Percentiles rank a stretch among this genome's conserved stretches.
Evolutionary conservation across 2,329 filamentous ascomycete species (phyloP).

Genomic region (Fusarium irregulare): DNA sequence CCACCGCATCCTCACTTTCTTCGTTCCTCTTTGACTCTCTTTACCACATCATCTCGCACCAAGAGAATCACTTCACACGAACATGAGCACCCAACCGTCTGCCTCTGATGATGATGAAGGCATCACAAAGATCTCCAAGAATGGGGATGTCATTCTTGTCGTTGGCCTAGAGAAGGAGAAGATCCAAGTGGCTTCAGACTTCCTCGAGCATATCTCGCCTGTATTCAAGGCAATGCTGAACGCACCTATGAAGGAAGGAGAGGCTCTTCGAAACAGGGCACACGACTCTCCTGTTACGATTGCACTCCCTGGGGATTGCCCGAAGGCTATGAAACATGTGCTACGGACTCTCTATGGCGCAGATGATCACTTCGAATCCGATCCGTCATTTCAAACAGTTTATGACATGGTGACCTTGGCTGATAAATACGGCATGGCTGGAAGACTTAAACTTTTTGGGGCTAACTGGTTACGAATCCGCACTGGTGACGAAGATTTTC

Average conservation of each 20-base stretch:
- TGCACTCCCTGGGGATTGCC: background rate
- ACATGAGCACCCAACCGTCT: too few relatives aligned
- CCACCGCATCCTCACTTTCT: background rate
- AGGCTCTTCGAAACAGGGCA: background rate
- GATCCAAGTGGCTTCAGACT: background rate
- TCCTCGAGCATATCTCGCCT: background rate
- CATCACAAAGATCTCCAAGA: background rate
- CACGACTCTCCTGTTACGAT: background rate
- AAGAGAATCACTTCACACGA: too few relatives aligned
- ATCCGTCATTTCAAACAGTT: too few relatives aligned
- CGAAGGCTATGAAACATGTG: accelerated
- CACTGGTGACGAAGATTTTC: too few relatives aligned
- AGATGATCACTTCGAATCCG: too few relatives aligned
- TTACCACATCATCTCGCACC: background rate
- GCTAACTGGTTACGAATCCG: too few relatives aligned
- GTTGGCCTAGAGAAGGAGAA: background rate
- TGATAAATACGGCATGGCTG: background rate
- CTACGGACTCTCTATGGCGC: background rate
- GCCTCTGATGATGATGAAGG: too few relatives aligned
- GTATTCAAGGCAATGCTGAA: slow-evolving; percentile 1
- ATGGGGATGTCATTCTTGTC: background rate
- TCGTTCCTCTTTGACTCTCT: accelerated
- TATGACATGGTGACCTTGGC: background rate
- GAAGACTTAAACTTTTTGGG: too few relatives aligned
- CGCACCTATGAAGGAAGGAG: background rate